phyloP scores from a whole-genome alignment of 2,329 filamentous ascomycete genomes.

The Myriosclerotinia curreyana region DNA sequence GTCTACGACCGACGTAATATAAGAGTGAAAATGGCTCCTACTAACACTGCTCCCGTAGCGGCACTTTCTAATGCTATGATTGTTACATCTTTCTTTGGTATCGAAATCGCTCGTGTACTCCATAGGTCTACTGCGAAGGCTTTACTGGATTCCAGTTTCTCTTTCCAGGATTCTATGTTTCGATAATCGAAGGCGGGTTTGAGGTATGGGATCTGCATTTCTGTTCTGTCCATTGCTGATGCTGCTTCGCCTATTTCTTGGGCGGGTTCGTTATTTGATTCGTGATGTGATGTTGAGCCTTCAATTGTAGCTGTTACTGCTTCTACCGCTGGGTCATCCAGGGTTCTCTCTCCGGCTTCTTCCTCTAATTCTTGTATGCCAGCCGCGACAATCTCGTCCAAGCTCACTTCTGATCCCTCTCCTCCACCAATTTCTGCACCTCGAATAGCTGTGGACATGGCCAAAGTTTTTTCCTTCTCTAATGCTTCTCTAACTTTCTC shows the following conservation, averaged over 20 bases:
- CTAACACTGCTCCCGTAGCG: slow-evolving; percentile 61
- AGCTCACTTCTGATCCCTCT: slow-evolving; percentile 17
- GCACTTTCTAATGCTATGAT: slow-evolving; percentile 66
- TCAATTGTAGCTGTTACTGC: slow-evolving; percentile 30
- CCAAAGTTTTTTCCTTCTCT: slow-evolving; percentile 40
- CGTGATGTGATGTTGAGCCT: slow-evolving; percentile 22
- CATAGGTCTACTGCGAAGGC: slow-evolving; percentile 55
- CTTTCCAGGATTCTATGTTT: slow-evolving; percentile 39
- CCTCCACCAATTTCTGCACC: slow-evolving; percentile 20
- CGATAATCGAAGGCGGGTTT: slow-evolving; percentile 21
- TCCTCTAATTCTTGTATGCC: slow-evolving; percentile 31
- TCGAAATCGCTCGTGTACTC: slow-evolving; percentile 60
- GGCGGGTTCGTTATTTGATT: slow-evolving; percentile 13
- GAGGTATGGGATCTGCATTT: slow-evolving; percentile 29
- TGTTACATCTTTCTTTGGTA: slow-evolving; percentile 69
- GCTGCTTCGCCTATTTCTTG: slow-evolving; percentile 24
- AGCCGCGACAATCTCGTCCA: slow-evolving; percentile 32
- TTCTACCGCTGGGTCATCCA: slow-evolving; percentile 30
- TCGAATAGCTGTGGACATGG: slow-evolving; percentile 20
- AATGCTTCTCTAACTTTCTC: slow-evolving; percentile 69
- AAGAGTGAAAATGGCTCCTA: slow-evolving; percentile 43
- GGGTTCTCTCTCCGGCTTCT: slow-evolving; percentile 21
- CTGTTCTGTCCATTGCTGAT: slow-evolving; percentile 27
- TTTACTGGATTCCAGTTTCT: slow-evolving; percentile 47
- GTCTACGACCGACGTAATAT: slow-evolving; percentile 33